phyloP scores from a whole-genome alignment of 108 stramenopile species.

The Stephanodiscus minutulus region DNA sequence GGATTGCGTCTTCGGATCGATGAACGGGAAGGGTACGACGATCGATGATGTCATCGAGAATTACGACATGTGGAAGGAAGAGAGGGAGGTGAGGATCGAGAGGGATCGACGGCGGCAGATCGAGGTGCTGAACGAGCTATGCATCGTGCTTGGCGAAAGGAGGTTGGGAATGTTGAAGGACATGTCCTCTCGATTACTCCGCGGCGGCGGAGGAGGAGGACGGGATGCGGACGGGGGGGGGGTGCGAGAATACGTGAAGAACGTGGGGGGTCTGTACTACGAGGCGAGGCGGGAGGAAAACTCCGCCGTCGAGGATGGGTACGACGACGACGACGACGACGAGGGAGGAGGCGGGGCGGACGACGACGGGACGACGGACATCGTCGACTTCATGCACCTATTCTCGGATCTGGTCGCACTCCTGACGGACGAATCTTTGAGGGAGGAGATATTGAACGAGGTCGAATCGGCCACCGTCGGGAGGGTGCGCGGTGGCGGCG shows the following conservation, averaged over 20 bases:
- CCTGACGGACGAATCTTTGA: conserved; percentile 49
- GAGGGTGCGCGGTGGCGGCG: neutral
- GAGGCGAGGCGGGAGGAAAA: conserved; percentile 18
- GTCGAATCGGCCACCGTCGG: conserved; percentile 45
- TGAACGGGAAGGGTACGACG: conserved; percentile 55
- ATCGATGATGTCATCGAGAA: conserved; percentile 67
- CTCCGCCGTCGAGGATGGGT: neutral
- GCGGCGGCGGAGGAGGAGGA: conserved; percentile 11
- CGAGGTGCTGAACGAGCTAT: conserved; percentile 48
- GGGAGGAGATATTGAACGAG: conserved; percentile 57
- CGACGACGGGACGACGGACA: conserved; percentile 16
- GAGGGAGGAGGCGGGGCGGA: conserved; percentile 1
- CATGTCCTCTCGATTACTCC: conserved; percentile 35
- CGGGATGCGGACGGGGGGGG: neutral
- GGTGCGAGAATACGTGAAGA: conserved; percentile 55
- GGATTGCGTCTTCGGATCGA: conserved; percentile 74
- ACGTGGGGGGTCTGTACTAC: conserved; percentile 41
- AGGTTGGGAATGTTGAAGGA: conserved; percentile 47
- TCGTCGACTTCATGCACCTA: conserved; percentile 56
- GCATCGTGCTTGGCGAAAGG: conserved; percentile 49
- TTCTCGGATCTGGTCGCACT: conserved; percentile 73
- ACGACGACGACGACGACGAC: conserved; percentile 9
- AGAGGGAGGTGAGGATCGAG: conserved; percentile 49
- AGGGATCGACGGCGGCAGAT: conserved; percentile 52
- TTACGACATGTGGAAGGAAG: conserved; percentile 79